Base-by-base conservation (phyloP, 768 basidiomycete genomes). In the Tylopilus sp. region DNA sequence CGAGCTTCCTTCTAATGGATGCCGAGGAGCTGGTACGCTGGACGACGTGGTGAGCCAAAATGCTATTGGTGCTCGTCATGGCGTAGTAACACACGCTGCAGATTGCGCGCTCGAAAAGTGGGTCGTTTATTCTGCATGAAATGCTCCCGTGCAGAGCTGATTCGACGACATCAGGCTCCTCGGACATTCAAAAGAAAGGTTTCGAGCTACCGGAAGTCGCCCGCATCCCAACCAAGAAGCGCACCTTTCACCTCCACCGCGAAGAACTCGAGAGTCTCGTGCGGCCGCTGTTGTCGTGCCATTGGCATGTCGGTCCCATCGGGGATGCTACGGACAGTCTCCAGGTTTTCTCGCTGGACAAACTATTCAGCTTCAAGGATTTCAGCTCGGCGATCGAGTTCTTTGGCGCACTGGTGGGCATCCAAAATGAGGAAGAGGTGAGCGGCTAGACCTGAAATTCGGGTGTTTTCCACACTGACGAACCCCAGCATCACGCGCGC, bases 221-320 rank as follows among this genome's bases (percentile, higher is more conserved):
- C 12, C 48, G 29, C 12, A 40, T 68, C 43, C 69, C 74, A 11
- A 19, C 48, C 34, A 74, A 22, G 50, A 64, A 64, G 44, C 70
- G 72, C 24, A 72, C 72, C 7, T 66, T 67, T 30, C 72, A 73
- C 56, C 62, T 79, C 49, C 41, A 33, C 16, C 59, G 66, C 17
- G 43, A 53, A 2, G 73, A 78, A 14, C 53, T 75, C 13, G 61
- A 67, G 24, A 48, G 51, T 19, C 76, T 63, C 36, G 52, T 80
- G 11, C 49, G 52, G 31, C 77, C 78, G 3, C 66, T 81, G 9
- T 65, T 73, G 55, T 59, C 57, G 28, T 66, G 54, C 42, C 55
- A 66, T 19, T 70, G 69, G 69, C 59, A 63, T 25, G 53, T 70
- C 14, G 53, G 47, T 31, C 58, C 16, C n/a, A 42, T 66, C 3